Conservation (phyloP, 2,329 filamentous ascomycete species). For the Talaromyces sp. region DNA sequence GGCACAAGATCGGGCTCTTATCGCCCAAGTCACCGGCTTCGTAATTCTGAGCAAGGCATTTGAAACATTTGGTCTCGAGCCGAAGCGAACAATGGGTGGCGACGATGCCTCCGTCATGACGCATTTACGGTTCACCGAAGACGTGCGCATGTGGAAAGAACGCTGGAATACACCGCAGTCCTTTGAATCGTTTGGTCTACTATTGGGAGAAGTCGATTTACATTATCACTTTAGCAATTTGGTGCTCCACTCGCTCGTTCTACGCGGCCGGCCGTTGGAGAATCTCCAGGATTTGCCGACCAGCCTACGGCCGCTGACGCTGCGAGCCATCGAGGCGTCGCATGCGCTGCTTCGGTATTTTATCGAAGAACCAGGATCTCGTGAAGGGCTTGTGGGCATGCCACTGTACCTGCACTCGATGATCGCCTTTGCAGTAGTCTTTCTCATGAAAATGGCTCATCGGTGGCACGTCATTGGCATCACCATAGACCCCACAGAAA, state of each 20-base stretch:
- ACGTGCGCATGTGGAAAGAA: constrained; percentile 38
- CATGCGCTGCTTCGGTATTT: constrained; percentile 29
- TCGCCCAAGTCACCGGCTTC: constrained; percentile 49
- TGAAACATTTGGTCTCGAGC: constrained; percentile 49
- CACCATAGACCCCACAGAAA: neutral
- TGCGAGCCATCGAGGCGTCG: constrained; percentile 31
- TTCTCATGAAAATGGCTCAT: constrained; percentile 25
- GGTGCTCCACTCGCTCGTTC: neutral
- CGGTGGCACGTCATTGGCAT: constrained; percentile 4
- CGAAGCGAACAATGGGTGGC: constrained; percentile 39
- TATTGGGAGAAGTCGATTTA: neutral
- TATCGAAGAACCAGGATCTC: constrained; percentile 34
- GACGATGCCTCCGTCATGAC: constrained; percentile 39
- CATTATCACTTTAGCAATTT: constrained; percentile 4
- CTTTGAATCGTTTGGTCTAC: constrained; percentile 19
- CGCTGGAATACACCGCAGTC: constrained; percentile 27
- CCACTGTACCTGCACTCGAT: constrained; percentile 23
- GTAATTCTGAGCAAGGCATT: constrained; percentile 46
- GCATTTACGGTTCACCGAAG: constrained; percentile 29
- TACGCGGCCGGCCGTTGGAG: neutral
- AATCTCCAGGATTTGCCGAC: constrained; percentile 3
- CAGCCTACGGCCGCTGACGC: constrained; percentile 2
- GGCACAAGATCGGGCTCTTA: constrained; percentile 46
- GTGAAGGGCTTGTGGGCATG: constrained; percentile 33
- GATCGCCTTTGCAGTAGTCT: constrained; percentile 25